Base-by-base conservation (phyloP, 2,329 filamentous ascomycete genomes). In the Ceratocystis cubensis region DNA sequence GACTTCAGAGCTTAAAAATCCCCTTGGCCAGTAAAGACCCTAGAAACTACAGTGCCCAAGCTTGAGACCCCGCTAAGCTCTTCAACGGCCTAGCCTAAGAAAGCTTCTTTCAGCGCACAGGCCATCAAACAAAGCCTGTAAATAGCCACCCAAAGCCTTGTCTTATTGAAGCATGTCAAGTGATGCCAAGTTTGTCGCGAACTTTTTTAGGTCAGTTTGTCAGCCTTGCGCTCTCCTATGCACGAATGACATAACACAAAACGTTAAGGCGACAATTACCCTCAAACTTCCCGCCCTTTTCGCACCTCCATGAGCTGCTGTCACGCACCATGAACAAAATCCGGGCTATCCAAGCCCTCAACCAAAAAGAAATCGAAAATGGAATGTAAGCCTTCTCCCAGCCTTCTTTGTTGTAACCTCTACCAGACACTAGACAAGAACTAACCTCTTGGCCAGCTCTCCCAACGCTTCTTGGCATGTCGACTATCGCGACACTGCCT, bases 401-500 rank as follows among this genome's bases (percentile, higher is more conserved):
- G 61, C 20, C 61, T 67, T 65, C 53, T 20, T 17, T 33, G 37
- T 41, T 41, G 37, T 62, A 17, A 13, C 1, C 5, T 13, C 53
- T 59, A 56, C 53, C 67, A 41, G 41, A 63, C 33, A 45, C 56
- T 22, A 63, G 46, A 69, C 53, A 63, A 67, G 25, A 20, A 10
- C 44, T 48, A 25, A 48, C 44, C 20, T 41, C 75, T 74, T 70
- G 75, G 69, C 44, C 56, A 92, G 91, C 71, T 82, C 87, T 1
- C 87, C 92, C 53, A 86, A 91, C 76, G 93, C 88, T 70, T 96
- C 93, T 67, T 97, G 93, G 93, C 93, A 97, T 75, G 87, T 88
- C 75, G 95, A 99, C 79, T 99, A 97, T 78, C 89, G 91, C 77
- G 94, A 96, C 78, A 97, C 94, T 1, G 95, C 94, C 68, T 99